Evolutionary conservation across 306 rosid genomes (phyloP).

Genomic region (Betula pendula): DNA sequence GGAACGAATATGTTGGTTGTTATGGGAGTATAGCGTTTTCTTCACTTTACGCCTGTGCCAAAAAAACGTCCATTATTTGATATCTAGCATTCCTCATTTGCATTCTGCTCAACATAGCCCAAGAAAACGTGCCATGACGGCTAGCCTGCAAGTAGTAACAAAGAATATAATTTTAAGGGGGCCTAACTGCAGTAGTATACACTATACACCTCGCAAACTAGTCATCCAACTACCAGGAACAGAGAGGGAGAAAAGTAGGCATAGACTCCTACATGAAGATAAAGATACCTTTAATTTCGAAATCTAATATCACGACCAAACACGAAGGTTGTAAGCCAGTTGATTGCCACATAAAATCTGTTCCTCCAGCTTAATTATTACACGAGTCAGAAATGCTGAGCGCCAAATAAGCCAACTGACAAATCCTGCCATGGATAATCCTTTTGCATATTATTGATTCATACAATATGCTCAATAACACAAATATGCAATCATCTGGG

Average conservation of each 20-base stretch:
- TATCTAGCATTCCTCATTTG: conserved; percentile 5
- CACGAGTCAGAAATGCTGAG: conserved; percentile 81
- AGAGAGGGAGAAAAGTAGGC: not conserved
- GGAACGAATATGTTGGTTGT: not conserved
- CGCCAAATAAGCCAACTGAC: conserved; percentile 89
- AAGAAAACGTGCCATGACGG: not conserved
- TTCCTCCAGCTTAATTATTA: conserved; percentile 97
- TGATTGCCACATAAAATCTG: conserved; percentile 86
- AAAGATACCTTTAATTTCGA: conserved; percentile 21
- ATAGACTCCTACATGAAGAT: not conserved
- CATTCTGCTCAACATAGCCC: not conserved
- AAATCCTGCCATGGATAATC: conserved; percentile 79
- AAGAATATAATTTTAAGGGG: no score
- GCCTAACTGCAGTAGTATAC: not conserved
- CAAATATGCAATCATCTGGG: no score
- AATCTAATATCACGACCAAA: conserved; percentile 84
- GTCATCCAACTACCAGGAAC: not conserved
- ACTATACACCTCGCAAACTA: not conserved
- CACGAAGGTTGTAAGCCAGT: conserved; percentile 79
- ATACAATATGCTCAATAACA: no score
- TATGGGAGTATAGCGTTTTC: not conserved
- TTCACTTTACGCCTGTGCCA: conserved; percentile 4
- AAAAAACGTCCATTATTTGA: not conserved
- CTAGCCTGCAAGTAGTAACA: conserved; percentile 3
- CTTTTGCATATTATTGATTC: no score